Evolutionary conservation across 129 eudicot species (phyloP).

Genomic region (Calendula officinalis): DNA sequence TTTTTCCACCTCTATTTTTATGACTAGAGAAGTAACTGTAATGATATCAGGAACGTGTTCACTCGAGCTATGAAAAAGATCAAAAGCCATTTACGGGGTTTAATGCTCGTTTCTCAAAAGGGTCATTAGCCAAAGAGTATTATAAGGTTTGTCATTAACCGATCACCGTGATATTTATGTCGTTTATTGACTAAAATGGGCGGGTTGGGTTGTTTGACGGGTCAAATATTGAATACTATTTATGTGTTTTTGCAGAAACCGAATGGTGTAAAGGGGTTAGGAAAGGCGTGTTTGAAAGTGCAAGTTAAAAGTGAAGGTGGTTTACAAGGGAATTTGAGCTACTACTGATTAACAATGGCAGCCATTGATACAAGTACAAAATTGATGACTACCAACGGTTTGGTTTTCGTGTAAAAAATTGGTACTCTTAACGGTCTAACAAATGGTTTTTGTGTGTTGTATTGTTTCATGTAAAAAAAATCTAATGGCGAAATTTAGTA

Average conservation of each 20-base stretch:
- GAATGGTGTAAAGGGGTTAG: neutral
- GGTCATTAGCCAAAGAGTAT: too few species aligned
- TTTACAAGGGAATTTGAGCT: conserved; percentile 10
- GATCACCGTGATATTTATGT: too few species aligned
- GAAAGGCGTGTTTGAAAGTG: conserved; percentile 17
- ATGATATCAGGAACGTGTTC: too few species aligned
- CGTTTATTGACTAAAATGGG: too few species aligned
- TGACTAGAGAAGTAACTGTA: too few species aligned
- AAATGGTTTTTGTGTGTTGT: neutral
- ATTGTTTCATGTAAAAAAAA: neutral
- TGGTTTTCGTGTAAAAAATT: conserved; percentile 7
- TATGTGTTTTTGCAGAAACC: conserved; percentile 22
- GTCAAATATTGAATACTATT: neutral
- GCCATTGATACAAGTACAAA: neutral
- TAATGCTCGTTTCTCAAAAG: too few species aligned
- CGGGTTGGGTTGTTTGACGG: too few species aligned
- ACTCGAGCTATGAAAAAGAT: too few species aligned
- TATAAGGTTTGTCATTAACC: neutral
- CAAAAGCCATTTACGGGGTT: too few species aligned
- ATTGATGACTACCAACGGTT: neutral
- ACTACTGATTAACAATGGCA: conserved; percentile 13
- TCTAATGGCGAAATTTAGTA: neutral
- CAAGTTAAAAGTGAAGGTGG: conserved; percentile 17
- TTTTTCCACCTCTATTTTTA: too few species aligned
- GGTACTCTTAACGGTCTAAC: neutral